A percentile compares a stretch with the other conserved stretches of the same genome.
These are phyloP conservation scores for Lentinula edodes DNA, from an alignment of 768 basidiomycete species.

Conservation along the genomic window DNA sequence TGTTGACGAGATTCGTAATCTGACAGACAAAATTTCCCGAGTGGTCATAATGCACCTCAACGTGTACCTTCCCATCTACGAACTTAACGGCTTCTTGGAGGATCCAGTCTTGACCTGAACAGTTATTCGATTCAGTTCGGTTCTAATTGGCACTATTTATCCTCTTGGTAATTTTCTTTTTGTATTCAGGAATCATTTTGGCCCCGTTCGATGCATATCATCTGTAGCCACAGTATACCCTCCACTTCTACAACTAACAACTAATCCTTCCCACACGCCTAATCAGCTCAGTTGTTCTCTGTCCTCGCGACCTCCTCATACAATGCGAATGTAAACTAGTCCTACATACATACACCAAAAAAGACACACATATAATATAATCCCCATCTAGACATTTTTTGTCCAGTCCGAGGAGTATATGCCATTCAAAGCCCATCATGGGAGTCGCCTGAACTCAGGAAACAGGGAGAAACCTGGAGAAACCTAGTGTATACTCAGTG, in stretches of 20 bases:
- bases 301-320: neutral
- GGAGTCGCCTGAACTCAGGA: neutral
- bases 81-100: conserved; percentile 53
- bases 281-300: neutral
- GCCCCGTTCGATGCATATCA: conserved; percentile 2
- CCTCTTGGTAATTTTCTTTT: neutral
- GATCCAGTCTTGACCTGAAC: neutral
- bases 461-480: too few relatives aligned
- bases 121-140: neutral
- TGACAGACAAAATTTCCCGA: conserved; percentile 68
- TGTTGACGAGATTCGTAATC: conserved; percentile 58
- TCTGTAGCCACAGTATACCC: neutral
- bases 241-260: neutral
- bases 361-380: neutral
- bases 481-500: neutral
- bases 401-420: neutral
- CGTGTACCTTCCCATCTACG: conserved; percentile 74
- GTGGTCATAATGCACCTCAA: conserved; percentile 71
- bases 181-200: neutral
- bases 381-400: neutral
- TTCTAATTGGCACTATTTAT: neutral
- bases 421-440: neutral
- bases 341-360: neutral
- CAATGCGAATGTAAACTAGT: neutral
- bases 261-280: neutral